These are phyloP conservation scores for Leonotis leonurus DNA, from an alignment of 257 asterid genomes.

Conservation along the genomic window DNA sequence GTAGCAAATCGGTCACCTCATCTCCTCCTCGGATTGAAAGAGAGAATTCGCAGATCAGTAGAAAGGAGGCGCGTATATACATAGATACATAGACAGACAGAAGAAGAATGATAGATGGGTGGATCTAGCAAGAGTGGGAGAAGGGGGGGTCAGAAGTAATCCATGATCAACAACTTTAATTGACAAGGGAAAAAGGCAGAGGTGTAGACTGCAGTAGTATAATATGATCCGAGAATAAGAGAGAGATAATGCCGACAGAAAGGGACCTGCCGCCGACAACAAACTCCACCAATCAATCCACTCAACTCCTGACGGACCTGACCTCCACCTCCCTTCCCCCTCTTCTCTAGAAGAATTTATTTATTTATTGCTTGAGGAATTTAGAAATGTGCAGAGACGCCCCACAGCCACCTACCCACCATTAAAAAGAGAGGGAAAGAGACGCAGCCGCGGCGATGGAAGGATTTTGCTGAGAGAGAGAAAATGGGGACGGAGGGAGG, in stretches of 20 bases:
- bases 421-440: no score
- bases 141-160: background rate
- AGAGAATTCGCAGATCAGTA: background rate
- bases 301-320: no score
- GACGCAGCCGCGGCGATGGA: no score
- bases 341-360: constrained; percentile 4
- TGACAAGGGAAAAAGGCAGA: background rate
- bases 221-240: constrained; percentile 15
- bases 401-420: no score
- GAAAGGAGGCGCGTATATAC: no score
- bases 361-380: no score
- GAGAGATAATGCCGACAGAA: constrained; percentile 52
- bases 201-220: background rate
- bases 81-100: constrained; percentile 2
- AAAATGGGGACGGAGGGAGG: no score
- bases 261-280: constrained; percentile 60
- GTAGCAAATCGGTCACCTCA: no score
- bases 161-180: no score
- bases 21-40: no score
- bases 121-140: constrained; percentile 6
- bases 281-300: constrained; percentile 20
- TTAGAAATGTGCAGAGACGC: no score
- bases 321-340: constrained; percentile 14
- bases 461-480: no score
- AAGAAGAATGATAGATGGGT: constrained; percentile 1